Evolutionary conservation across 257 asterid species (phyloP), one percentile per base, ranked within the genome.

Genomic region (Prunella vulgaris): DNA sequence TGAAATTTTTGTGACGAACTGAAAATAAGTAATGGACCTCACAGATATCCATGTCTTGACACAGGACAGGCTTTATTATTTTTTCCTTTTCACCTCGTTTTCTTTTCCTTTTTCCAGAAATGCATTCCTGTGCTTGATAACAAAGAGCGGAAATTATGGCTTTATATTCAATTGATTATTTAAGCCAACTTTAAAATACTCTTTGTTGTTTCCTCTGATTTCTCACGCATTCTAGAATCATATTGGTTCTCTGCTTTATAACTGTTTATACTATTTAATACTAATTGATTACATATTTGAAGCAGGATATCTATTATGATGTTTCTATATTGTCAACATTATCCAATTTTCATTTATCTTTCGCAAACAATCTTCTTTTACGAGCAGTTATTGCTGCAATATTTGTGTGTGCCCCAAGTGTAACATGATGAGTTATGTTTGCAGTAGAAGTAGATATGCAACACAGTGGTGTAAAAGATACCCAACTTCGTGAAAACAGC

Each of bases 401-500:
- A 68, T 66, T 44, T 81, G 56, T 69, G 40, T 73, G 78, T 69
- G 77, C 68, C 32, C 65, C 52, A 72, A 32, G 58, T 72, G 66
- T 68, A 71, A 66, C 74, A 79, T 70, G 66, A 77, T 68, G 71
- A 60, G 52, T 61, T 66, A 78, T 71, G 54, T 59, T 75, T 40
- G 12, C 70, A 69, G 72, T 79, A 68, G 63, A 84, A 83, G 86
- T 85, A 94, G 96, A 90, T 86, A 94, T 94, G 99, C 99, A 91
- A 93, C 83, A 90, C 81, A 84, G 81, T 84, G 89, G 95, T 79
- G 93, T 78, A 44, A 93, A 79, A 81, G 97, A 94, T 74, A 91
- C 83, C 79, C 97, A 89, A 83, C 91, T 85, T 77, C 99, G 96
- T 74, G 99, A 93, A 73, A 89, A 81, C 87, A 85, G 90, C 85